Evolutionary conservation across 2,329 filamentous ascomycete species (phyloP).

Genomic region (Phaeosphaeria sp.): DNA sequence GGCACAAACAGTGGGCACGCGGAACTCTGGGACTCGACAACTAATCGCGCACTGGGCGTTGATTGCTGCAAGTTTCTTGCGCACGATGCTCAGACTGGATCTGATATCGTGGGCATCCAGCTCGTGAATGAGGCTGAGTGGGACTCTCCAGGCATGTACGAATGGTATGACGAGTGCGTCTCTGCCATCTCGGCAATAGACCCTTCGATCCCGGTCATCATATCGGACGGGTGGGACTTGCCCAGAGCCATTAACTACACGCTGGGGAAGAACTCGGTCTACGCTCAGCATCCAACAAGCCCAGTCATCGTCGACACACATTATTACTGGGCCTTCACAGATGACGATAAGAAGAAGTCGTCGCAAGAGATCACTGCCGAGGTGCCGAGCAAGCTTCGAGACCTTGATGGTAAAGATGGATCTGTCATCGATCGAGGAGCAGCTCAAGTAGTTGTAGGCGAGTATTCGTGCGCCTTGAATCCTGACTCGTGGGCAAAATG

Average conservation of each 20-base stretch:
- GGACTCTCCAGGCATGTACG: constrained; percentile 60
- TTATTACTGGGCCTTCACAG: constrained; percentile 65
- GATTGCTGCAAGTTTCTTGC: constrained; percentile 60
- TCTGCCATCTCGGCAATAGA: constrained; percentile 57
- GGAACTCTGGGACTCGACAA: constrained; percentile 57
- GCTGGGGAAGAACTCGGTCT: constrained; percentile 49
- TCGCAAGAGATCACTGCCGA: constrained; percentile 61
- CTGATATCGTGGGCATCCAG: constrained; percentile 63
- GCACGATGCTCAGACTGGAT: constrained; percentile 51
- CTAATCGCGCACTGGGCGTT: constrained; percentile 55
- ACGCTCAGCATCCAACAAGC: constrained; percentile 40
- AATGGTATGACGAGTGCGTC: constrained; percentile 63
- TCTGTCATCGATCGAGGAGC: constrained; percentile 59
- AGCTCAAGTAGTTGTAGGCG: constrained; percentile 61
- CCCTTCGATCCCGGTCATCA: constrained; percentile 60
- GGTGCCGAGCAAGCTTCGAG: constrained; percentile 52
- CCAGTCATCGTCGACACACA: constrained; percentile 66
- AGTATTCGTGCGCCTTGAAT: constrained; percentile 65
- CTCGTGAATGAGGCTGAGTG: constrained; percentile 64
- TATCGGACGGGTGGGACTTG: constrained; percentile 66
- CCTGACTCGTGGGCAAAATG: constrained; percentile 57
- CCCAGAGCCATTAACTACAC: constrained; percentile 54
- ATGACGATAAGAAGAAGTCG: constrained; percentile 58
- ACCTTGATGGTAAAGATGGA: constrained; percentile 57
- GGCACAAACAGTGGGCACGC: constrained; percentile 61